Conservation (phyloP, 1,284 basidiomycete species). For the Kwoniella shivajii region DNA sequence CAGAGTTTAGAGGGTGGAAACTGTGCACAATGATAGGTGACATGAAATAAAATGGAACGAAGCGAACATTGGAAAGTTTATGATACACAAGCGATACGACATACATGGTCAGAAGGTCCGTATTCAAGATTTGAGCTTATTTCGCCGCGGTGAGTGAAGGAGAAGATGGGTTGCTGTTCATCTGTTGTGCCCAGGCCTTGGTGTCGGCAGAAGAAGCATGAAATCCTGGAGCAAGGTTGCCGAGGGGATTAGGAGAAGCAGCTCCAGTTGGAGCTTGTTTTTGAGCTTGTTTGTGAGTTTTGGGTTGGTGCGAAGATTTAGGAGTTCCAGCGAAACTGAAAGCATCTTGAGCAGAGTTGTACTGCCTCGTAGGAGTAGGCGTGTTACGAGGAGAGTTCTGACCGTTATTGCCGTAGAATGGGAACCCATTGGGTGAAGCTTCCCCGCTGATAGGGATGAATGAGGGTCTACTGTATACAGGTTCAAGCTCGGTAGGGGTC, state of each 20-base stretch:
- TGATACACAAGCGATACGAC: neutral
- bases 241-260: neutral
- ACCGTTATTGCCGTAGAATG: slow-evolving; percentile 28
- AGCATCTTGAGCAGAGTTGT: slow-evolving; percentile 33
- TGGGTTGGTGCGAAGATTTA: neutral
- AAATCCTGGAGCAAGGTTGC: slow-evolving; percentile 4
- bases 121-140: neutral
- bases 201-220: slow-evolving; percentile 13
- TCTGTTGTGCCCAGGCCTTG: slow-evolving; percentile 10
- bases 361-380: slow-evolving; percentile 26
- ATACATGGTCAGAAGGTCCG: neutral
- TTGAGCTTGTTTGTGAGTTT: neutral
- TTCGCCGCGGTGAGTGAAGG: slow-evolving; percentile 15
- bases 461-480: slow-evolving; percentile 21
- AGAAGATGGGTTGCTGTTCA: slow-evolving; percentile 11
- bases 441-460: slow-evolving; percentile 29
- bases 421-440: slow-evolving; percentile 37
- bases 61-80: neutral
- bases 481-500: slow-evolving; percentile 29
- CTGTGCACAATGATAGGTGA: too few relatives aligned
- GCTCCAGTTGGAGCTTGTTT: neutral
- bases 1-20: too few relatives aligned
- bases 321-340: slow-evolving; percentile 24
- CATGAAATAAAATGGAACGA: too few relatives aligned
- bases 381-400: slow-evolving; percentile 30